Base-by-base conservation (phyloP, 495 filamentous ascomycete genomes). In the Tuber calosporum region DNA sequence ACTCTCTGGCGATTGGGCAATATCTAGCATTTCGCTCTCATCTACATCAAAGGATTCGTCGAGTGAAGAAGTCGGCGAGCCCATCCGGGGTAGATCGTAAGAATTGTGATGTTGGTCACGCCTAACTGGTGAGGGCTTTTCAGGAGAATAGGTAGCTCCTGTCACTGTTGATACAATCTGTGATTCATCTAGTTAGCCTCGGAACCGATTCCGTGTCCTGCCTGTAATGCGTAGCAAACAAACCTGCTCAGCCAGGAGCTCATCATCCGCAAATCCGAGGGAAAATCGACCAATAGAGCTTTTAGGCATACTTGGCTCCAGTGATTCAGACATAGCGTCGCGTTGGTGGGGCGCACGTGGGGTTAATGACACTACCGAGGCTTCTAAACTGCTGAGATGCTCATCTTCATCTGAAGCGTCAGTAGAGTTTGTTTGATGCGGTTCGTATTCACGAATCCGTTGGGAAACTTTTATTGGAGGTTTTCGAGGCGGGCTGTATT, bases 241-340 rank as follows among this genome's bases (percentile, higher is more conserved):
- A 68, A 80, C 79, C 78, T 80, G 79, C 70, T 80, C 78, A 58
- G 78, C 79, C 26, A 80, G 22, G 48, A 77, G 69, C 36, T 80
- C 79, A 39, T 80, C 79, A 13, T 80, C 78, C 66, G 70, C 67
- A 26, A 72, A 75, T 69, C 75, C 76, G 30, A 71, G 62, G 38
- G 68, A 72, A 72, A 70, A 42, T 71, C 45, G 71, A 4, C 41
- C 48, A 37, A 48, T 39, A 30, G 68, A 41, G 71, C 71, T 20
- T 69, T 37, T 42, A 45, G 34, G 34, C 38, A 42, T 70, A 36
- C 15, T 30, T 77, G 68, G 62, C 34, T 66, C 69, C 67, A 43
- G 40, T 17, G 73, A 48, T 72, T 42, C 69, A n/a, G 68, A 53
- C 58, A 67, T 67, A 37, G 66, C 38, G 58, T 78, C 37, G n/a